These are phyloP conservation scores for Pichia eremophila DNA, from an alignment of 805 yeast genomes.

Conservation along the genomic window DNA sequence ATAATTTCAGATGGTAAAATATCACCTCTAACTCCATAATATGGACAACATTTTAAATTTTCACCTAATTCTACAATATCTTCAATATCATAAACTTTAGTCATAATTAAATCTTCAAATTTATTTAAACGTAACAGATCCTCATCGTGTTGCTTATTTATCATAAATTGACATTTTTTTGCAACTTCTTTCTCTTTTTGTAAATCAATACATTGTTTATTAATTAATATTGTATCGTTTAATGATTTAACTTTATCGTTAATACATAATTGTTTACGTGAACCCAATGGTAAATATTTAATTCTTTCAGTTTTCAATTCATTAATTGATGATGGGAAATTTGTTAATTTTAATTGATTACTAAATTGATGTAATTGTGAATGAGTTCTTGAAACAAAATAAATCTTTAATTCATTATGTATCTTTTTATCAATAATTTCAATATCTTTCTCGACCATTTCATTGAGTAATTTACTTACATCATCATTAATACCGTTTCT, in stretches of 20 bases:
- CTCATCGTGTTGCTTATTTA: slow-evolving; percentile 25
- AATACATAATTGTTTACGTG: slow-evolving; percentile 79
- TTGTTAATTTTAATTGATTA: slow-evolving; percentile 53
- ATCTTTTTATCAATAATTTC: neutral
- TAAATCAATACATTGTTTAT: slow-evolving; percentile 73
- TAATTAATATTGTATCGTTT: slow-evolving; percentile 45
- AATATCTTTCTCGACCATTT: slow-evolving; percentile 25
- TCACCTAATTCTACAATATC: slow-evolving; percentile 59
- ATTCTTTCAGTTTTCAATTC: slow-evolving; percentile 35
- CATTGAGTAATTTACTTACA: slow-evolving; percentile 37
- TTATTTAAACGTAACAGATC: slow-evolving; percentile 33
- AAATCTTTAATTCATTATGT: slow-evolving; percentile 40
- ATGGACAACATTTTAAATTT: slow-evolving; percentile 60
- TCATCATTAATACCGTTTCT: slow-evolving; percentile 31
- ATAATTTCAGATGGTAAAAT: slow-evolving; percentile 58
- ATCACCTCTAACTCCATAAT: slow-evolving; percentile 60
- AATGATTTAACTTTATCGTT: slow-evolving; percentile 49
- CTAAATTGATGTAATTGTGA: slow-evolving; percentile 80
- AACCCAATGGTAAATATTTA: slow-evolving; percentile 67
- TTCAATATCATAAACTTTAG: slow-evolving; percentile 67
- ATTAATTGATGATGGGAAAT: slow-evolving; percentile 52
- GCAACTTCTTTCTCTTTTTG: slow-evolving; percentile 30
- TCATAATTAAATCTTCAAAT: slow-evolving; percentile 36
- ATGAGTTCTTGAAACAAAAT: slow-evolving; percentile 80
- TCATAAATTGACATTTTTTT: slow-evolving; percentile 33